Evolutionary conservation across 2,329 filamentous ascomycete species (phyloP), one percentile per base, ranked within the genome.

Genomic region (Scytalidium lignicola): DNA sequence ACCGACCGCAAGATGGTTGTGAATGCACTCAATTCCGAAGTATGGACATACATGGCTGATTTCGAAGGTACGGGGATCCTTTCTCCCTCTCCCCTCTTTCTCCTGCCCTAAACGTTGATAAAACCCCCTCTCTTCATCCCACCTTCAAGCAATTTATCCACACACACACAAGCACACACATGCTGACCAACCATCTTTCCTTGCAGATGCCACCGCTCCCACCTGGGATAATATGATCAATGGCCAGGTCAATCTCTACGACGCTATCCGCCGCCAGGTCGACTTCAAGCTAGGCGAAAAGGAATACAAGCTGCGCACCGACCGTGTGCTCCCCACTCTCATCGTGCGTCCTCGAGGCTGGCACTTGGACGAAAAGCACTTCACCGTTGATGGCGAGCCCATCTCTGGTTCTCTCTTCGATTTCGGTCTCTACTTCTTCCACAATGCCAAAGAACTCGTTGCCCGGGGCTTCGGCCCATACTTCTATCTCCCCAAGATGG

Each of bases 221-320:
- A 96, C 93, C 41, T 99, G 93, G 93, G 90, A 96, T 59, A 97
- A 97, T 76, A 97, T 97, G 91, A 86, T 97, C 75, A 95, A 93
- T 61, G 93, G 93, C 55, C 93, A 99, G 73, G 85, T 96, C 59
- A 99, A 97, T 76, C 81, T 99, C 50, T 95, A 96, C 75, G 93
- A 97, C 64, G 93, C 91, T 59, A 90, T 95, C 66, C 88, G 93
- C 64, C 85, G 83, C 60, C 88, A 96, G 72, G 83, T 97, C 61
- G 92, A 97, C 75, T 97, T 97, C 79, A 95, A 93, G 78, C 86
- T 91, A 65, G 91, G 91, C 55, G 76, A 83, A 62, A 99, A 97
- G 74, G 90, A 95, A 66, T 99, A 99, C 77, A 96, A 96, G 78
- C 86, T 99, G 54, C 88, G 92, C 56, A 96, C 87, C 52, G 92